Evolutionary conservation across 805 yeast species (phyloP).

Genomic region (Ogataea ramenticola): DNA sequence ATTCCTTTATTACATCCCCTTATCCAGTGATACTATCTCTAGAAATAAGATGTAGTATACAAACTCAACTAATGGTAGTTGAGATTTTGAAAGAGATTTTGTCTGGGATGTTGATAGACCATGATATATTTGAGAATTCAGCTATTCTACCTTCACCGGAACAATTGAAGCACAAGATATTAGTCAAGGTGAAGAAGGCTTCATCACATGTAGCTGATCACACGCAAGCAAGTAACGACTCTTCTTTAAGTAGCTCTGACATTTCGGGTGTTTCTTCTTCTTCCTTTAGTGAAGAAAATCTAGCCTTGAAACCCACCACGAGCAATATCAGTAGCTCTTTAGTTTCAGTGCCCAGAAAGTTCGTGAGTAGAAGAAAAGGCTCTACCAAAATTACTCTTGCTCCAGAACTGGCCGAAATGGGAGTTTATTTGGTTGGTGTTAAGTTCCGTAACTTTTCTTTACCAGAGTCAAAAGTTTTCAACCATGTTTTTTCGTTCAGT

Average conservation of each 20-base stretch:
- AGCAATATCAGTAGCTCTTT: slow-evolving; percentile 26
- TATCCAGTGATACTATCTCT: slow-evolving; percentile 81
- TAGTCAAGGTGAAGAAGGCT: slow-evolving; percentile 72
- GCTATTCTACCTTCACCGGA: slow-evolving; percentile 61
- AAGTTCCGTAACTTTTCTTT: slow-evolving; percentile 77
- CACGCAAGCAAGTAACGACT: no score
- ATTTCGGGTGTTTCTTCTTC: slow-evolving; percentile 15
- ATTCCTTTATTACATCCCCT: slow-evolving; percentile 84
- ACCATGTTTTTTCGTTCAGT: slow-evolving; percentile 82
- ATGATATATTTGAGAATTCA: slow-evolving; percentile 26
- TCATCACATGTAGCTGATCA: slow-evolving; percentile 16
- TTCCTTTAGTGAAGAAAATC: slow-evolving; percentile 23
- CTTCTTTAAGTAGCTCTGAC: slow-evolving; percentile 15
- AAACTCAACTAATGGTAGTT: slow-evolving; percentile 58
- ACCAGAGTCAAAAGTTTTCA: slow-evolving; percentile 73
- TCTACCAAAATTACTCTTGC: slow-evolving; percentile 20
- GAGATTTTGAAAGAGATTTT: slow-evolving; percentile 46
- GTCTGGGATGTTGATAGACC: slow-evolving; percentile 47
- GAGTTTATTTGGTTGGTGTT: slow-evolving; percentile 66
- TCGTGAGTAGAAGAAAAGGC: slow-evolving; percentile 10
- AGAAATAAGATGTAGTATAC: slow-evolving; percentile 70
- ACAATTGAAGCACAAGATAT: slow-evolving; percentile 59
- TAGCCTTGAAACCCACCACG: slow-evolving; percentile 2
- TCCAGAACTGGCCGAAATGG: slow-evolving; percentile 49
- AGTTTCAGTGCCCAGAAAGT: slow-evolving; percentile 16